These are phyloP conservation scores for Imleria badia DNA, from an alignment of 768 basidiomycete genomes.

Conservation along the genomic window DNA sequence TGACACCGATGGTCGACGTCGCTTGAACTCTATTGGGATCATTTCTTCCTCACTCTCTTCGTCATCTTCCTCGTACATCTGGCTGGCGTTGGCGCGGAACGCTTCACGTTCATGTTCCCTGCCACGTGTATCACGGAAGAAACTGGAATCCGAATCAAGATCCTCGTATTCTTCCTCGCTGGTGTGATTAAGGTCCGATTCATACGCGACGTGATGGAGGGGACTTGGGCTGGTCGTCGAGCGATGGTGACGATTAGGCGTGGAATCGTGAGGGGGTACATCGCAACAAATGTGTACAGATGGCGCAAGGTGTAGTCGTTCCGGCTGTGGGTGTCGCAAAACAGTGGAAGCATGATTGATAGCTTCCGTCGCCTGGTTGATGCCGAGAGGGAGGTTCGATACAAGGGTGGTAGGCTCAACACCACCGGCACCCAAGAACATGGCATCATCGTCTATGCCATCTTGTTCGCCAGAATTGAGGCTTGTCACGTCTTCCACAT, in stretches of 20 bases:
- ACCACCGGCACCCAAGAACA: constrained; percentile 53
- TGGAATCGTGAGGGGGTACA: constrained; percentile 21
- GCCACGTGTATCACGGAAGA: constrained; percentile 31
- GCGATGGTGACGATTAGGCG: constrained; percentile 26
- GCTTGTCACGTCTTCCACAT: constrained; percentile 42
- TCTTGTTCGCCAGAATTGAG: constrained; percentile 47
- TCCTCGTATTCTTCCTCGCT: constrained; percentile 34
- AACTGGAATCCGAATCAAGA: constrained; percentile 34
- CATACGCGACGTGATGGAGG: constrained; percentile 35
- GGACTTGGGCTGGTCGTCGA: constrained; percentile 41
- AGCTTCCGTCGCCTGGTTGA: constrained; percentile 25
- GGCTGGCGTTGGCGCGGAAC: constrained; percentile 33
- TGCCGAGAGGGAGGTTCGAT: constrained; percentile 36
- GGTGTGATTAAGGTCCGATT: constrained; percentile 29
- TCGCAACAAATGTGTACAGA: constrained; percentile 26
- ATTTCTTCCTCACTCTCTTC: constrained; percentile 39
- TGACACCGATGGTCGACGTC: constrained; percentile 34
- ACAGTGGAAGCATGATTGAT: constrained; percentile 16
- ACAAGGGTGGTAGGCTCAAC: constrained; percentile 35
- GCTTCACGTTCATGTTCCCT: constrained; percentile 23
- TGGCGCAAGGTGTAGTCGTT: constrained; percentile 24
- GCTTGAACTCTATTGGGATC: constrained; percentile 35
- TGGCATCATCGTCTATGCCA: constrained; percentile 49
- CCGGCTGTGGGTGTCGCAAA: constrained; percentile 33
- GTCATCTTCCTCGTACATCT: constrained; percentile 33